Percentiles rank a stretch among this genome's conserved stretches.
Evolutionary conservation across 257 asterid genomes (phyloP).

Genomic region (Ligustrum vulgare): DNA sequence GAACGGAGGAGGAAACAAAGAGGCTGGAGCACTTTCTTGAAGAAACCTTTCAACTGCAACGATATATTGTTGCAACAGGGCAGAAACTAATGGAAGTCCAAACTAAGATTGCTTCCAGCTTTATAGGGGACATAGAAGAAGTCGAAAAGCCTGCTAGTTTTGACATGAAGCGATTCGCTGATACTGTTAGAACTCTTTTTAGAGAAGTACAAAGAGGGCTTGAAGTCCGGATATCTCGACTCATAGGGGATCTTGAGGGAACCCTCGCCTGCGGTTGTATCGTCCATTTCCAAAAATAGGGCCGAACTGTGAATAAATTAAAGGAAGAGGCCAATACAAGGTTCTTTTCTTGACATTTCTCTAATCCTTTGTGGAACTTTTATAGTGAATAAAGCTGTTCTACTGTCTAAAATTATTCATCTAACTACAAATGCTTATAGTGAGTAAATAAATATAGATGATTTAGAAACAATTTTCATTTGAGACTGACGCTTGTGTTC

Average conservation of each 20-base stretch:
- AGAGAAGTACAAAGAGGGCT: constrained; percentile 88
- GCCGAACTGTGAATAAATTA: constrained; percentile 11
- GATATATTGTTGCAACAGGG: constrained; percentile 90
- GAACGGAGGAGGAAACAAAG: constrained; percentile 69
- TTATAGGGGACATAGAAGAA: constrained; percentile 39
- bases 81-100: constrained; percentile 77
- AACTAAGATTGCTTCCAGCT: constrained; percentile 64
- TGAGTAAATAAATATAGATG: not conserved
- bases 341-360: not conserved
- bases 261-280: constrained; percentile 82
- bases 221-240: constrained; percentile 79
- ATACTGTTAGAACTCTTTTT: constrained; percentile 62
- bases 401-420: not conserved
- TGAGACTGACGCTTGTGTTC: not conserved
- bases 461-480: not conserved
- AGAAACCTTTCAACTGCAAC: constrained; percentile 88
- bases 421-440: not conserved
- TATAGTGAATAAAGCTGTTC: not conserved
- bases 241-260: constrained; percentile 85
- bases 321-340: constrained; percentile 7
- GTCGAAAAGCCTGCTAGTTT: constrained; percentile 62
- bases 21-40: constrained; percentile 76
- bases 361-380: not conserved
- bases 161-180: constrained; percentile 72
- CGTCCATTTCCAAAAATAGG: constrained; percentile 52